Base-by-base conservation (phyloP, 495 filamentous ascomycete species). In the Tuber aestivum region DNA sequence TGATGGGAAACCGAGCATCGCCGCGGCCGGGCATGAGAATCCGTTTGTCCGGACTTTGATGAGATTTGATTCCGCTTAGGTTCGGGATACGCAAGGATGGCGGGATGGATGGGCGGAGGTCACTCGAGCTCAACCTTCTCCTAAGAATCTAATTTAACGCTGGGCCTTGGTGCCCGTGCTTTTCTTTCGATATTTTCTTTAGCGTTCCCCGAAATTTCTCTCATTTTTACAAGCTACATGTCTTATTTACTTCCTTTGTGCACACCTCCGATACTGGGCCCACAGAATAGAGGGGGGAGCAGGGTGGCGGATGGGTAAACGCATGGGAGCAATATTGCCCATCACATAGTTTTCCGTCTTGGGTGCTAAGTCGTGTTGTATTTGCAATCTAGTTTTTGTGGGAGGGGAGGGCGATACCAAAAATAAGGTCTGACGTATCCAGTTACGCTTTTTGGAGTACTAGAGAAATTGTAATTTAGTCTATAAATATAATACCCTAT, bases 41-140 rank as follows among this genome's bases (percentile, higher is more conserved):
- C 35, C 38, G 42, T 82, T 70, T 61, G 74, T 72, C 32, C 79
- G 80, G 38, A 74, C 73, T 16, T 75, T 82, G 18, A 32, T 82
- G 71, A 77, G 78, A 32, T 81, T 81, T 68, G 79, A 81, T 80
- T 77, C 70, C 45, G 32, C 77, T 38, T 77, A 73, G 48, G 37
- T 68, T n/a, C 37, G 70, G 42, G 27, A 37, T 73, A 14, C 32
- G 4, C 16, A 35, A 32, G 12, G n/a, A 32, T 50, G 48, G n/a
- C n/a, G n/a, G n/a, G 21, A n/a, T 50, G 23, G 23, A 56, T 18
- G 56, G 6, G 5, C 4, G 56, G 27, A 35, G 56, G 6, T 32
- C n/a, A 32, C n/a, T 32, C 50, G n/a, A 61, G n/a, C 50, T 61
- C 50, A 61, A 32, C 23, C 50, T 14, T 61, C 10, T 6, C 8